A percentile compares a stretch with the other conserved stretches of the same genome.
These are phyloP conservation scores for Dicorynia guianensis DNA, from an alignment of 306 rosid genomes.

Conservation along the genomic window DNA sequence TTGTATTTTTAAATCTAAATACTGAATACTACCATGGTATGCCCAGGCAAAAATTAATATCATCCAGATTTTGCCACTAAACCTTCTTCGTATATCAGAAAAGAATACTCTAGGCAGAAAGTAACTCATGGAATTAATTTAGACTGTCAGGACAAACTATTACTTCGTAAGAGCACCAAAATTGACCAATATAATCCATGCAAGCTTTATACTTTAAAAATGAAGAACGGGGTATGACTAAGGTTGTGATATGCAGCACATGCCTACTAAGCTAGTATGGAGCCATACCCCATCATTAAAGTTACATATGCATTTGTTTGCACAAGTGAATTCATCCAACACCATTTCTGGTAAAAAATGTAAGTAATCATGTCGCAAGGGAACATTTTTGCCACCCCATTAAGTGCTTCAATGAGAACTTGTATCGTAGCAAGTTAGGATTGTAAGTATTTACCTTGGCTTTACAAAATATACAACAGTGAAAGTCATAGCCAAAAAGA, in stretches of 20 bases:
- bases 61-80: not conserved
- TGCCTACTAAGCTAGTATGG: constrained; percentile 5
- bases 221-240: not conserved
- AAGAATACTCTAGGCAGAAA: not conserved
- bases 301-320: not conserved
- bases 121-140: no score
- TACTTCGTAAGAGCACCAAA: not conserved
- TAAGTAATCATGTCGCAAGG: not conserved
- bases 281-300: not conserved
- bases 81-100: not conserved
- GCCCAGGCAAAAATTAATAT: not conserved
- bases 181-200: not conserved
- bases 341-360: constrained; percentile 16
- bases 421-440: not conserved
- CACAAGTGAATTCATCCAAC: constrained; percentile 26
- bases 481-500: constrained; percentile 82
- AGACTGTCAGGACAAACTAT: no score
- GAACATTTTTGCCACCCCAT: not conserved
- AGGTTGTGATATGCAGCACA: not conserved
- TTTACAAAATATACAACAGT: constrained; percentile 79
- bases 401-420: not conserved
- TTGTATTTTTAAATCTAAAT: no score
- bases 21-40: not conserved
- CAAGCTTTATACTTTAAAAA: no score
- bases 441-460: constrained; percentile 73